Evolutionary conservation across 805 yeast species (phyloP).

Genomic region (Saccharomycopsis olivae): DNA sequence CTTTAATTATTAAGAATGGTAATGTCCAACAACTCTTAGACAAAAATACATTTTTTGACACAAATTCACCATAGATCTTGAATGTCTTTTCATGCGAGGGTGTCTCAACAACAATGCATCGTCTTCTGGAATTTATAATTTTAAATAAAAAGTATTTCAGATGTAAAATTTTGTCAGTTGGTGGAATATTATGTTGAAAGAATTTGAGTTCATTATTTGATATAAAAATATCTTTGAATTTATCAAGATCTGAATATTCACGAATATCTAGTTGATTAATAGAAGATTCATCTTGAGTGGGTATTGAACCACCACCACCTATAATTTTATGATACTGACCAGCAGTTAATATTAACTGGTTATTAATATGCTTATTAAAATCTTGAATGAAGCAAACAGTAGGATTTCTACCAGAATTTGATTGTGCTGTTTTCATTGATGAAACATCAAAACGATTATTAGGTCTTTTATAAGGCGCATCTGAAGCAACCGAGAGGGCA

Average conservation of each 20-base stretch:
- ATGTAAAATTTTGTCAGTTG: slow-evolving; percentile 5
- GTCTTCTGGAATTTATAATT: slow-evolving; percentile 7
- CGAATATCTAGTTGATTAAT: too few relatives aligned
- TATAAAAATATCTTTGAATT: not conserved
- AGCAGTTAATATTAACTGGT: slow-evolving; percentile 4
- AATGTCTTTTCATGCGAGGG: too few relatives aligned
- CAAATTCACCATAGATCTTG: slow-evolving; percentile 13
- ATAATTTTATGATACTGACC: not conserved
- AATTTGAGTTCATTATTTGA: not conserved
- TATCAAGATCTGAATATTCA: too few relatives aligned
- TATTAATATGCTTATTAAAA: slow-evolving; percentile 1
- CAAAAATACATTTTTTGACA: slow-evolving; percentile 7
- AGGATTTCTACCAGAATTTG: too few relatives aligned
- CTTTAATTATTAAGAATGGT: slow-evolving; percentile 1
- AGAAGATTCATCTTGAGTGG: not conserved
- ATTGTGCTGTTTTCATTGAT: too few relatives aligned
- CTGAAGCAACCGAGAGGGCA: too few relatives aligned
- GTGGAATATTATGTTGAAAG: slow-evolving; percentile 3
- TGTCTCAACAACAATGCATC: not conserved
- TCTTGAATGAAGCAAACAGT: not conserved
- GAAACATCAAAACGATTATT: too few relatives aligned
- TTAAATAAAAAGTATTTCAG: slow-evolving; percentile 15
- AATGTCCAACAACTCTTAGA: slow-evolving; percentile 12
- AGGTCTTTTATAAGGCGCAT: too few relatives aligned
- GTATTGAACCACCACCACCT: not conserved